Evolutionary conservation across 306 rosid species (phyloP), one percentile per base, ranked within the genome.

Genomic region (Cicer arietinum): DNA sequence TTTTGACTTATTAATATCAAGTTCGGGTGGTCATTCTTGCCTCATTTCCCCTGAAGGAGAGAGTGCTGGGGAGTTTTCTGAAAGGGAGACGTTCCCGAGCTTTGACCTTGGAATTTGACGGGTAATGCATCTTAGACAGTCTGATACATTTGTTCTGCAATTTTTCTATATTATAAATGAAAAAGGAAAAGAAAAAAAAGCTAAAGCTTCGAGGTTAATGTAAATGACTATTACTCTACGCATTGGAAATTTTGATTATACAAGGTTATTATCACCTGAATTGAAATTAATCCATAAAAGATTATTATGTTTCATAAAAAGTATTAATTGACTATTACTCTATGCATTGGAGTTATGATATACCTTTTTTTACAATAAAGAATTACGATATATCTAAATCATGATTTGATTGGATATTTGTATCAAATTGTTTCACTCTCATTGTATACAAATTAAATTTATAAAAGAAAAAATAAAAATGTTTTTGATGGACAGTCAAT

Each of bases 51-150:
- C 56, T 56, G 84, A 68, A 77, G 80, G 22, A 53, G 56, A 79
- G 61, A 66, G 41, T 8, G 69, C 54, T 11, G 85, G 75, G 75
- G 91, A 81, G 68, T 80, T 64, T 35, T 74, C 78, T 71, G 44
- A 85, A 69, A 71, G 43, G 41, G 79, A 87, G 67, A 20, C 54
- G 25, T 69, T 69, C 73, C 97, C 94, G 13, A 91, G 86, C 79
- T 94, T 94, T 74, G 91, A 89, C 80, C 94, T 94, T 17, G 96
- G 92, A 79, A 86, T 94, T 83, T 88, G 83, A 80, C 69, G 56
- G 68, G 81, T 73, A 77, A 73, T 73, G 72, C 62, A 45, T 74
- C 70, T n/a, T 74, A 12, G 51, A 67, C 42, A 20, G 17, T 67
- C 71, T 7, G 71, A 13, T 65, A 43, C 30, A 65, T 43, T 18